Evolutionary conservation across 768 basidiomycete species (phyloP), one percentile per base, ranked within the genome.

Genomic region (Kwoniella shandongensis): DNA sequence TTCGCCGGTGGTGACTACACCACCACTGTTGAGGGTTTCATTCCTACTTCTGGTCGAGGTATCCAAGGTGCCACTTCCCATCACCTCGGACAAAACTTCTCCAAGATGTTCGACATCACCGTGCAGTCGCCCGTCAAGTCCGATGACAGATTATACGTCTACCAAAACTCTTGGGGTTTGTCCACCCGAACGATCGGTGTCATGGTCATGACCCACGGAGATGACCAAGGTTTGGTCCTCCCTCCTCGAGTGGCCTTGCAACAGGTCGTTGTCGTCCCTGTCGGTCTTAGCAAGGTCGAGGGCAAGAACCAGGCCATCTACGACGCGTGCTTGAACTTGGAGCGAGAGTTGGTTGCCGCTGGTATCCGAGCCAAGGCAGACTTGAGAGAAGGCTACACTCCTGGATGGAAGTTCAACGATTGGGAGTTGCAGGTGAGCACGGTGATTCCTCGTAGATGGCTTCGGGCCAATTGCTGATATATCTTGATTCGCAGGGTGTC

Each of bases 121-220:
- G 96, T 99, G 62, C 93, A 98, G 78, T 91, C 96, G 74, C 93
- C 96, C 18, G 61, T 62, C 17, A 48, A 54, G 18, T 38, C 20
- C 2, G 67, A 65, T 15, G 67, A 51, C 6, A 92, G 92, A 80
- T 76, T 83, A 0, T 86, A 87, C 63, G 92, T 91, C 11, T 98
- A 92, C 91, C 94, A 98, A 78, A 99, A 97, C 79, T 93, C 90
- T 30, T 98, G 96, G 96, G 96, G 96, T 70, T 79, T 98, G 51
- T 90, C 88, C 44, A 98, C 94, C n/a, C 82, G 96, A 55, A 84
- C 89, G 25, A 91, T 99, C 68, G 96, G 96, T 72, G 89, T 97
- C 54, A 97, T 97, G 94, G 92, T 96, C 67, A 99, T 99, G 96
- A 85, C 90, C 4, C 94, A 99, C 73, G 93, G 94, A 30, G 96